Evolutionary conservation across 768 basidiomycete species (phyloP).

Genomic region (Calvatia gigantea): DNA sequence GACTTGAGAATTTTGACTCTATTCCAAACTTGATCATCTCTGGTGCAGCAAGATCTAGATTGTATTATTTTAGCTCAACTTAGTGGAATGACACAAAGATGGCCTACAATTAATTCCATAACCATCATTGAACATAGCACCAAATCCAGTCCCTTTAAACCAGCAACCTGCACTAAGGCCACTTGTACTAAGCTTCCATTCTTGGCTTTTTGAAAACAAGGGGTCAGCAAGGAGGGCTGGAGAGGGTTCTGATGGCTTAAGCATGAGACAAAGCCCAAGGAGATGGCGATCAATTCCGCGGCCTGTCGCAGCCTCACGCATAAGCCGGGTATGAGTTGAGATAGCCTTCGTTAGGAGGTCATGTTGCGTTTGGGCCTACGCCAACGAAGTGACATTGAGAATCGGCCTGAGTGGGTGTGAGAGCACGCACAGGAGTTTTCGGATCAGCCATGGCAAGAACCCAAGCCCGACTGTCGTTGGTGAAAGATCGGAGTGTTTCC

Average conservation of each 20-base stretch:
- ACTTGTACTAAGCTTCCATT: constrained; percentile 90
- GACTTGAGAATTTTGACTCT: constrained; percentile 78
- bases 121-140: constrained; percentile 76
- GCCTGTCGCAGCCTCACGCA: constrained; percentile 76
- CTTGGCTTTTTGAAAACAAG: constrained; percentile 67
- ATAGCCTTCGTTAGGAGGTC: constrained; percentile 64
- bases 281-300: constrained; percentile 88
- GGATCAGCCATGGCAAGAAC: constrained; percentile 72
- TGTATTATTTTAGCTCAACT: background rate
- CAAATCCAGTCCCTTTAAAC: constrained; percentile 92
- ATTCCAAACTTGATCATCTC: constrained; percentile 87
- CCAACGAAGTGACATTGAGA: constrained; percentile 9
- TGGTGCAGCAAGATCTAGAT: constrained; percentile 74
- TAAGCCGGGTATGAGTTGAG: constrained; percentile 64
- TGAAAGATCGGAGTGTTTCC: constrained; percentile 81
- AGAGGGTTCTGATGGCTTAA: constrained; percentile 52
- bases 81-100: background rate
- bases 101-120: constrained; percentile 91
- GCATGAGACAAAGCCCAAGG: constrained; percentile 73
- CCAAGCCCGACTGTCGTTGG: constrained; percentile 69
- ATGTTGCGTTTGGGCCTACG: constrained; percentile 28
- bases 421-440: constrained; percentile 37
- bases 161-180: constrained; percentile 81
- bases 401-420: background rate
- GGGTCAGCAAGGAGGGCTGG: constrained; percentile 73